These are phyloP conservation scores for Aquilaria agallochum DNA, from an alignment of 441 rosid species.

Conservation along the genomic window DNA sequence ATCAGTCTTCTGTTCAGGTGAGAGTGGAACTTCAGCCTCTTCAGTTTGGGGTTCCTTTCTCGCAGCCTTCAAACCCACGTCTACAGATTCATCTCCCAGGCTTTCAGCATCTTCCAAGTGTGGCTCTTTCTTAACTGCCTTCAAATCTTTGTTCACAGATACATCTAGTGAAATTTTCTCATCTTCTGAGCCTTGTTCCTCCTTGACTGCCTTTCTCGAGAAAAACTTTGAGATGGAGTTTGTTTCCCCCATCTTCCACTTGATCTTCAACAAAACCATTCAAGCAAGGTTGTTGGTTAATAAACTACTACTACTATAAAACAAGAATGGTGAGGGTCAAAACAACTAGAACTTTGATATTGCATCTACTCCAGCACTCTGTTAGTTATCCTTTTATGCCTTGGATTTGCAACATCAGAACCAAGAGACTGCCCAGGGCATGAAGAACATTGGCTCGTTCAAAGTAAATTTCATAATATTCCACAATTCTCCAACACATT, in stretches of 20 bases:
- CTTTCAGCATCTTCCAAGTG: constrained; percentile 22
- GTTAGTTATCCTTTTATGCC: not conserved
- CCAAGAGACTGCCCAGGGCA: not conserved
- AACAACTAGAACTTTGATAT: not conserved
- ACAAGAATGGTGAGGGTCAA: not conserved
- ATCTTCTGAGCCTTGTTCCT: constrained; percentile 28
- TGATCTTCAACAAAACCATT: constrained; percentile 39
- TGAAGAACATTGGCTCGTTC: not conserved
- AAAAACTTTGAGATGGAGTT: constrained; percentile 69
- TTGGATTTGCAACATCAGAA: not conserved
- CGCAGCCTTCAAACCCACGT: constrained; percentile 11
- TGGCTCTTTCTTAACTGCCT: constrained; percentile 39
- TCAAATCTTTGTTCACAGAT: not conserved
- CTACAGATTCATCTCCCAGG: constrained; percentile 11
- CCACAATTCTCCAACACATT: not conserved
- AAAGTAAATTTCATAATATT: not conserved
- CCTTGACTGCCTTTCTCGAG: constrained; percentile 37
- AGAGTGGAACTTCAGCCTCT: constrained; percentile 18
- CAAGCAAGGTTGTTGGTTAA: constrained; percentile 1
- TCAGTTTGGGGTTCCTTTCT: constrained; percentile 31
- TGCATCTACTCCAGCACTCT: not conserved
- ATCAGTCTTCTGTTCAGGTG: constrained; percentile 15
- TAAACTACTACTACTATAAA: not conserved
- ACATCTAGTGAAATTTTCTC: constrained; percentile 12
- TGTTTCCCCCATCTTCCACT: constrained; percentile 45